Evolutionary conservation across 148 eudicot genomes (phyloP).

Genomic region (Rhododendron griersonianum): DNA sequence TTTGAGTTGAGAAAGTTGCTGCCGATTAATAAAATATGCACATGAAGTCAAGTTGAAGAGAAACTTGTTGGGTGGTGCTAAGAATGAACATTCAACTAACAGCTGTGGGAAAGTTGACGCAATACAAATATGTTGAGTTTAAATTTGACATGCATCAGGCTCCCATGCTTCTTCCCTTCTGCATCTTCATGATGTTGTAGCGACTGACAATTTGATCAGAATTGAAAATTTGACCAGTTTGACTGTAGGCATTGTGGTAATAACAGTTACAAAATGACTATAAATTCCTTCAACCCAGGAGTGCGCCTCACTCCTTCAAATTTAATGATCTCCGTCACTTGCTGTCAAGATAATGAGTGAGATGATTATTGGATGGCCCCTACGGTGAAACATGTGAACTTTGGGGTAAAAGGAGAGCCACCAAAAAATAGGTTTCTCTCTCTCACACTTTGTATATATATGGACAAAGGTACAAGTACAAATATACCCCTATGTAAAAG

Average conservation of each 20-base stretch:
- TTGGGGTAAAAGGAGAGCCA: too few relatives aligned
- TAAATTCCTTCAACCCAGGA: neutral
- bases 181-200: neutral
- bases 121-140: neutral
- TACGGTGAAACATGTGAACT: neutral
- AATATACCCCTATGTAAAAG: too few relatives aligned
- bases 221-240: neutral
- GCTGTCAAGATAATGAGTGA: neutral
- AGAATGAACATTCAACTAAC: neutral
- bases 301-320: neutral
- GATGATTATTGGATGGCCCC: neutral
- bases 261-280: neutral
- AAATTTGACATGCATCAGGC: neutral
- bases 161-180: neutral
- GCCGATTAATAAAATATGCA: neutral
- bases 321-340: neutral
- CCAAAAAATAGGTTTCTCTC: too few relatives aligned
- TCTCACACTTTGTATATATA: too few relatives aligned
- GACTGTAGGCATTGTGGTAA: neutral
- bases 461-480: too few relatives aligned
- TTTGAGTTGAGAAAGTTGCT: neutral
- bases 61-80: neutral
- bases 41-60: neutral
- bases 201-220: neutral
- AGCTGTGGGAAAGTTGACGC: neutral